Base-by-base conservation (phyloP, 257 asterid genomes). In the Striga asiatica region DNA sequence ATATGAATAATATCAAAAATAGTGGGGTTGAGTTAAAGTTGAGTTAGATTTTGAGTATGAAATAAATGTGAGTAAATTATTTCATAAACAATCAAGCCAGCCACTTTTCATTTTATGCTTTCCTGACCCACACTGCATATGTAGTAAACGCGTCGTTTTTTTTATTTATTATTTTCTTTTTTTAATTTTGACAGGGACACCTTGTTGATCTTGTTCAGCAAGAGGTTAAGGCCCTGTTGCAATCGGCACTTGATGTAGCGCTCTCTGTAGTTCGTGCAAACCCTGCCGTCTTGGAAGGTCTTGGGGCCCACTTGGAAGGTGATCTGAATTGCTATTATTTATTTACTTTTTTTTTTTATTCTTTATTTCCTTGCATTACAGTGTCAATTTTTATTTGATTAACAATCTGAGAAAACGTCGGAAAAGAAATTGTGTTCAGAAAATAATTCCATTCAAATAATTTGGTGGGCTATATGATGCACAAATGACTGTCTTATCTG, bases 211-310 rank as follows among this genome's bases (percentile, higher is more conserved):
- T 92, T 16, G 97, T 92, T 20, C 99, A 92, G 76, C 63, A 67
- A 35, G 99, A 92, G 81, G 99, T 92, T 54, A 92, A 71, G 67
- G 64, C 69, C 3, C 59, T 92, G 72, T 77, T 92, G 61, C 95
- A 84, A 69, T 79, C 97, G n/a, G 97, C 99, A 48, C 95, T 92
- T 55, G 89, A 79, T 48, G 94, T 85, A 42, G 99, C 99, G 22
- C 78, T 92, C 20, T 79, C 78, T 4, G 97, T 92, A 52, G 93
- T 92, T 58, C 93, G 93, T 47, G 97, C 99, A 46, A 92, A 92
- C 72, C 89, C 81, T 50, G 71, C 82, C 18, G 84, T 88, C 64
- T 65, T 92, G 70, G 99, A 92, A 75, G 95, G 95, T 56, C 82
- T 85, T 29, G 97, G 97, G 11, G 93, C 95, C 29, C 81, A 81